Evolutionary conservation across 495 filamentous ascomycete species (phyloP).

Genomic region (Penicillium nucicola): DNA sequence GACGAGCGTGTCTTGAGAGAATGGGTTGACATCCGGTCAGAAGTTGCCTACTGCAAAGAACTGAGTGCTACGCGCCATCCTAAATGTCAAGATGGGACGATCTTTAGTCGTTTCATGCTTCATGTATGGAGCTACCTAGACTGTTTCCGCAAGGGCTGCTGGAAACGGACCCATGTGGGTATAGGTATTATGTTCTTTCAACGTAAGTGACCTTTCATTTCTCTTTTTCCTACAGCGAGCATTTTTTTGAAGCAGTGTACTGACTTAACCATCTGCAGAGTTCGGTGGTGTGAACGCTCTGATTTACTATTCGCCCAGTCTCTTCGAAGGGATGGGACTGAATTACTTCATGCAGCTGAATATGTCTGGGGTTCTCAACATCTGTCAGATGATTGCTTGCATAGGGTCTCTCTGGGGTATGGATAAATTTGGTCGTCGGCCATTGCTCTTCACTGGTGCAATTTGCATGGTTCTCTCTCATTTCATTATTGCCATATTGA

Average conservation of each 20-base stretch:
- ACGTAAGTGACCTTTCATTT: conserved; percentile 3
- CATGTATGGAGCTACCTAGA: conserved; percentile 30
- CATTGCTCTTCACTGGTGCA: conserved; percentile 31
- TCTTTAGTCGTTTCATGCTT: conserved; percentile 17
- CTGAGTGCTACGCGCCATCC: conserved; percentile 27
- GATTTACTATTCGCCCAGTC: conserved; percentile 43
- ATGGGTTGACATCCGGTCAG: conserved; percentile 38
- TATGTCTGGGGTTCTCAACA: conserved; percentile 48
- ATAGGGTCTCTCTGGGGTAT: conserved; percentile 25
- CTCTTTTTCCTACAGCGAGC: no score
- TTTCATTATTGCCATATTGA: conserved; percentile 36
- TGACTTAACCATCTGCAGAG: conserved; percentile 12
- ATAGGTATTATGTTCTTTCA: conserved; percentile 47
- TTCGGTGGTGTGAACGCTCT: conserved; percentile 34
- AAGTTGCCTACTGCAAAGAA: conserved; percentile 33
- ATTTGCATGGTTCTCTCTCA: conserved; percentile 34
- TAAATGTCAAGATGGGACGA: conserved; percentile 14
- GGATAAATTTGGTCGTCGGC: conserved; percentile 30
- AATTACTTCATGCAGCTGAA: conserved; percentile 43
- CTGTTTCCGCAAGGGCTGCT: conserved; percentile 35
- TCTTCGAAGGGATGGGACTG: conserved; percentile 47
- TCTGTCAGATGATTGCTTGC: conserved; percentile 37
- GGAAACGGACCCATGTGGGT: conserved; percentile 43
- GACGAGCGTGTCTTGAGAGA: conserved; percentile 42
- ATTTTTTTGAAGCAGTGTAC: neutral